Percentiles rank a stretch among this genome's conserved stretches.
Evolutionary conservation across 345 rosid species (phyloP).

Genomic region (Punica granatum): DNA sequence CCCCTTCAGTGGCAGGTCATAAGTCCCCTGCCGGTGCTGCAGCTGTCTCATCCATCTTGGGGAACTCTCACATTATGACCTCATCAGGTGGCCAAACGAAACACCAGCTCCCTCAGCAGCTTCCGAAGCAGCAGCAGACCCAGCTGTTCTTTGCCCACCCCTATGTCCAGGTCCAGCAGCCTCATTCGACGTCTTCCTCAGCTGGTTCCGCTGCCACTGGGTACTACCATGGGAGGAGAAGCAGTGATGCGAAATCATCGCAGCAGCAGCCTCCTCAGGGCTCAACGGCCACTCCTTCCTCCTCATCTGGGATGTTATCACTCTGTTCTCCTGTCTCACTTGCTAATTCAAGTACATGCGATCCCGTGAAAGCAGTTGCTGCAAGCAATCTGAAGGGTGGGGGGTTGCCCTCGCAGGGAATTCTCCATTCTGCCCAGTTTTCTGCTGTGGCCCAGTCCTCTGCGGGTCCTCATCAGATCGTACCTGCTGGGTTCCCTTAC

Average conservation of each 20-base stretch:
- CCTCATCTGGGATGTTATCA: constrained; percentile 47
- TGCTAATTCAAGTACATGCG: constrained; percentile 36
- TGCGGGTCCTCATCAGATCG: constrained; percentile 53
- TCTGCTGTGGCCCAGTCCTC: constrained; percentile 36
- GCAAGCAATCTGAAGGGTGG: constrained; percentile 67
- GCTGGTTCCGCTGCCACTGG: constrained; percentile 33
- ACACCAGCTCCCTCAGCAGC: constrained; percentile 41
- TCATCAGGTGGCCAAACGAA: constrained; percentile 46
- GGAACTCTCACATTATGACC: constrained; percentile 44
- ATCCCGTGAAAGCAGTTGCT: constrained; percentile 64
- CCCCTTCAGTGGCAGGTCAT: constrained; percentile 38
- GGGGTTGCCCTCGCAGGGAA: constrained; percentile 31
- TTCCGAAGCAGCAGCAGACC: constrained; percentile 40
- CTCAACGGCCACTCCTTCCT: constrained; percentile 16
- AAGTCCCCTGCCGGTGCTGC: constrained; percentile 57
- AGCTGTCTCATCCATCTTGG: constrained; percentile 52
- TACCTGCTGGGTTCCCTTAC: constrained; percentile 54
- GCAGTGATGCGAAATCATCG: constrained; percentile 37
- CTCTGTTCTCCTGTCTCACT: constrained; percentile 41
- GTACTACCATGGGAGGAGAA: constrained; percentile 62
- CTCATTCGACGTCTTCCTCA: constrained; percentile 32
- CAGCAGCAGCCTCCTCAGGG: constrained; percentile 46
- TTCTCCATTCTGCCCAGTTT: constrained; percentile 37
- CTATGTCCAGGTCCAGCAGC: constrained; percentile 52
- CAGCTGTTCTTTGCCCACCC: constrained; percentile 51